Base-by-base conservation (phyloP, 768 basidiomycete genomes). In the Sistotremastrum niveocremeum region DNA sequence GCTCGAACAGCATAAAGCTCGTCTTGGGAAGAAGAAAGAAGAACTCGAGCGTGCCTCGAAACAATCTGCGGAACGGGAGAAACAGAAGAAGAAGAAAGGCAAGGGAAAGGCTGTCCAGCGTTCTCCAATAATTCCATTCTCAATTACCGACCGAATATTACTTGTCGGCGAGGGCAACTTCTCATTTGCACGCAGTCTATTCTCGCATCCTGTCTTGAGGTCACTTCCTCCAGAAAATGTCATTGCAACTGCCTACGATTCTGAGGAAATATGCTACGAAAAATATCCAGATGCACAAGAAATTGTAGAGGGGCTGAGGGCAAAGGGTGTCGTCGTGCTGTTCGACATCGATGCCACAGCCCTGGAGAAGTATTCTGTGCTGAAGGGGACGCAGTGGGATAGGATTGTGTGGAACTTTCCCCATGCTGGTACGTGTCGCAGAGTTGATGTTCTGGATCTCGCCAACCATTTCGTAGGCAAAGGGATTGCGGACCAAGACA, bases 131-230 rank as follows among this genome's bases (percentile, higher is more conserved):
- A 67, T 84, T 6, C 85, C 84, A 0, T 86, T 85, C 61, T 60
- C 58, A 9, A 57, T 74, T 0, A 77, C 73, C 6, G 80, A 87
- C 56, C 74, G 60, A 41, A 81, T 88, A 34, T 68, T 87, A 20
- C 71, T 94, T 32, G 66, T 98, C 44, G 94, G 93, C 6, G 94
- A 98, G 67, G 94, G 89, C 7, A 88, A 97, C 60, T 97, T 98
- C 57, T 94, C 93, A 1, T 98, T 87, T 55, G 72, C 90, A 3
- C 76, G 74, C 30, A 79, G 90, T 10, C 70, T 97, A 10, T 62
- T 86, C 30, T 53, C 66, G 8, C 54, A 66, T 43, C 47, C 63
- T 34, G 58, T 63, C 5, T 57, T 85, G 39, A 67, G 66, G 32
- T 62, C 69, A 50, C 63, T 88, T 2, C 74, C 78, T 0, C 67